Conservation (phyloP, 305 asterid species). For the Solanum hybrid region DNA sequence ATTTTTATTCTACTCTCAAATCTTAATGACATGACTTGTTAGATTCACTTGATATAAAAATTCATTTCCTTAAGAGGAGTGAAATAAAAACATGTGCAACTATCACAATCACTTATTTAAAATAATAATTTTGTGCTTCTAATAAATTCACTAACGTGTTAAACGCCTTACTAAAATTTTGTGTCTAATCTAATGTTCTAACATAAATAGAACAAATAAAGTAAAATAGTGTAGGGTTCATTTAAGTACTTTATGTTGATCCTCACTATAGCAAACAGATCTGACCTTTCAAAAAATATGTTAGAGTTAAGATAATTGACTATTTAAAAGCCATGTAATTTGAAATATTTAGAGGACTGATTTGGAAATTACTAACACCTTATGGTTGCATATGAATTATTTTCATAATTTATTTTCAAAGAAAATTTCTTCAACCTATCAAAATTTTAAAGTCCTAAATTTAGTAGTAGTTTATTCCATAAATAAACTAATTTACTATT, state of each 20-base stretch:
- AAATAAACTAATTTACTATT: neutral
- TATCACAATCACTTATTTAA: neutral
- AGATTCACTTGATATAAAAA: neutral
- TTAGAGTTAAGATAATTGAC: neutral
- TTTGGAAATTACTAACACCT: neutral
- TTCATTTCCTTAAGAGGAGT: neutral
- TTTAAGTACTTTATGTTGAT: neutral
- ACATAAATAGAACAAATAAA: neutral
- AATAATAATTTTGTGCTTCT: neutral
- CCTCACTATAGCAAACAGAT: neutral
- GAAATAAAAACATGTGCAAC: neutral
- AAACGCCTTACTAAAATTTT: neutral
- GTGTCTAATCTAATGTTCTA: neutral
- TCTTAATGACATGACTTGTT: neutral
- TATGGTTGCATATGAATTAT: neutral
- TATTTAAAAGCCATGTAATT: neutral
- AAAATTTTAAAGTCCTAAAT: neutral
- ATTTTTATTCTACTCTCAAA: neutral
- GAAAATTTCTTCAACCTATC: neutral
- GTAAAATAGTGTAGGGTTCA: neutral
- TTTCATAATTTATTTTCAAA: neutral
- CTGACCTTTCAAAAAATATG: neutral
- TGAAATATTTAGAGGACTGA: neutral
- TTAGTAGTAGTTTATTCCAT: neutral
- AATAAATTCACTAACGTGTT: neutral